Conservation (phyloP, 2,329 filamentous ascomycete genomes). For the Colletotrichum caudatum region DNA sequence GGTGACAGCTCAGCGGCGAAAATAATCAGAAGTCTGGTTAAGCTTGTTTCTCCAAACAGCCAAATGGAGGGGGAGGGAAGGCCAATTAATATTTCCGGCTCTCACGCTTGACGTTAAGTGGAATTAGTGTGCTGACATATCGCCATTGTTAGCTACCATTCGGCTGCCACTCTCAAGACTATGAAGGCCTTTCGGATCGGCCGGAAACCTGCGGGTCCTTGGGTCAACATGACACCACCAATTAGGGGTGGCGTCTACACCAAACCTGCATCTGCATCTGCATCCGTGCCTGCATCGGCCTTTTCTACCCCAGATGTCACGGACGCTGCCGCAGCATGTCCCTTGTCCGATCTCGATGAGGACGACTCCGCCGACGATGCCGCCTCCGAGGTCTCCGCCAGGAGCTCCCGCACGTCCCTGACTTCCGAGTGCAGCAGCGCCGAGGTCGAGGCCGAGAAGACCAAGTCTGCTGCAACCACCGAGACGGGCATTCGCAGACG, state of each 20-base stretch:
- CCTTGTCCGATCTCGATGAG: conserved; percentile 37
- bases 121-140: conserved; percentile 47
- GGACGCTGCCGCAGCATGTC: conserved; percentile 26
- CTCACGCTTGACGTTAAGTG: conserved; percentile 25
- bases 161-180: conserved; percentile 61
- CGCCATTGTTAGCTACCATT: conserved; percentile 65
- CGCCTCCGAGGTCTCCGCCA: conserved; percentile 34
- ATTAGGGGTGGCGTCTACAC: conserved; percentile 64
- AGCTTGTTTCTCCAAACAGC: conserved; percentile 28
- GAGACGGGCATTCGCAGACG: conserved; percentile 34
- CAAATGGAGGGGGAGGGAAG: conserved; percentile 16
- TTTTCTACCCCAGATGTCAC: conserved; percentile 23
- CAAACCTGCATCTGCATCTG: conserved; percentile 32
- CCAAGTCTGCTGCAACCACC: conserved; percentile 14
- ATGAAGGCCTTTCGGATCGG: conserved; percentile 73
- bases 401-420: conserved; percentile 41
- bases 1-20: neutral
- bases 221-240: conserved; percentile 70
- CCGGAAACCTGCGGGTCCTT: conserved; percentile 64
- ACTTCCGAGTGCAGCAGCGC: conserved; percentile 40
- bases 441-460: conserved; percentile 14
- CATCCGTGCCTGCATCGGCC: conserved; percentile 5
- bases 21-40: conserved; percentile 37
- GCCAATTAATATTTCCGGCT: conserved; percentile 33
- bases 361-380: conserved; percentile 38